Base-by-base conservation (phyloP, 108 stramenopile genomes). In the Pseudonitzschia delicatissima region DNA sequence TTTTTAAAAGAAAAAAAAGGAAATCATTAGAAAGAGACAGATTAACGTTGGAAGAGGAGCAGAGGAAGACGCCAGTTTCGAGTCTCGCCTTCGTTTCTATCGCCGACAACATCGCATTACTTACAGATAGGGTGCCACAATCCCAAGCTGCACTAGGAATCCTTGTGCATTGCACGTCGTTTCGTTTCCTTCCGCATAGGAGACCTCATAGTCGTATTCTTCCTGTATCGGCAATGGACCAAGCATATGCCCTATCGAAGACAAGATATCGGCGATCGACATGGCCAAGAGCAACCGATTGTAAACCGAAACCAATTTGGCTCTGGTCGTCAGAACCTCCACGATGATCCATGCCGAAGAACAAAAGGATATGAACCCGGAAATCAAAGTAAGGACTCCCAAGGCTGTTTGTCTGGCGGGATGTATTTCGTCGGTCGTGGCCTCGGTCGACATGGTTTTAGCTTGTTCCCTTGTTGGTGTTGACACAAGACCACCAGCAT, bases 81-180 rank as follows among this genome's bases (percentile, higher is more conserved):
- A 0, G 15, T 42, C 13, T 42, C 15, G 40, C 15, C 11, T 15
- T 42, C 11, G 11, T 42, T 42, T 15, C 40, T 11, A 42, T 42
- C 40, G 11, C 15, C 1, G 11, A 42, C 40, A 42, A 11, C 13
- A 42, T 39, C 11, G 6, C 49, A 25, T 17, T 25, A 57, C 55
- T 33, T 57, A 57, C 55, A 87, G 12, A 84, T 32, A n/a, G 4
- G 79, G 74, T 21, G 68, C 53, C 15, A 64, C 50, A 20, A 85
- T 28, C 1, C 66, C 74, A 5, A 83, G 45, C 82, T 80, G 21
- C 70, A 20, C 28, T 39, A 89, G 84, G 57, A 86, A 89, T 18
- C 83, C 87, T 35, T 81, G 78, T 1, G 79, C 81, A 5, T 69
- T 67, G 45, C 86, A 87, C 0, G 80, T 73, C 0, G 45, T 69